Conservation (phyloP, 1,284 basidiomycete genomes). For the Marasmius oreades region DNA sequence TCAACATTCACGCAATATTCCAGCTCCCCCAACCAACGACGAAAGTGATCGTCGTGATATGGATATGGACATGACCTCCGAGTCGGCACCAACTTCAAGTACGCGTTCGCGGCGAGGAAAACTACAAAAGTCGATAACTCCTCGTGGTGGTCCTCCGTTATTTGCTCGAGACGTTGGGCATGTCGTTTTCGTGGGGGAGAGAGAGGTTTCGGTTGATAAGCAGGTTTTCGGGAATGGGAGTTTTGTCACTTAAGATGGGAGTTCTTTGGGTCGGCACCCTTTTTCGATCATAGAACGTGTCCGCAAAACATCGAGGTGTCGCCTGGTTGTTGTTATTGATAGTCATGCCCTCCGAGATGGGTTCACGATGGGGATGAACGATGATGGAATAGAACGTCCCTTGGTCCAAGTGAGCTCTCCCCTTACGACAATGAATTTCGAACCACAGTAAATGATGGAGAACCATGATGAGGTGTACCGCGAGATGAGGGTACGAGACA, state of each 20-base stretch:
- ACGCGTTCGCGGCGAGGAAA: slow-evolving; percentile 6
- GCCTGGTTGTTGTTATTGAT: too few relatives aligned
- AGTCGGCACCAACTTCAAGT: neutral
- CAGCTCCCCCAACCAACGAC: slow-evolving; percentile 46
- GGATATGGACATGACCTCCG: slow-evolving; percentile 2
- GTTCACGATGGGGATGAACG: too few relatives aligned
- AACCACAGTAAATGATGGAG: too few relatives aligned
- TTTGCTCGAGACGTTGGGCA: slow-evolving; percentile 61
- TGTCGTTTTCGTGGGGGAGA: slow-evolving; percentile 58
- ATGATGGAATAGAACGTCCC: too few relatives aligned
- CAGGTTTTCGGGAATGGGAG: slow-evolving; percentile 6
- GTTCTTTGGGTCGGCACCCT: too few relatives aligned
- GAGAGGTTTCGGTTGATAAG: slow-evolving; percentile 28
- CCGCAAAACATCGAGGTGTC: too few relatives aligned
- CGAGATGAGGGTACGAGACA: too few relatives aligned
- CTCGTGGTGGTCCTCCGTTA: slow-evolving; percentile 44
- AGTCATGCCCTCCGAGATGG: too few relatives aligned
- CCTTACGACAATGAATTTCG: too few relatives aligned
- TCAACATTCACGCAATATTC: slow-evolving; percentile 50
- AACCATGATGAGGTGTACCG: too few relatives aligned
- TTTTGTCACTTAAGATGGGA: slow-evolving; percentile 3
- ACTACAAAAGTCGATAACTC: slow-evolving; percentile 14
- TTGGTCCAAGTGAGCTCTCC: too few relatives aligned
- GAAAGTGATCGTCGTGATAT: slow-evolving; percentile 3
- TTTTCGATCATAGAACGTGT: too few relatives aligned